Base-by-base conservation (phyloP, 805 yeast species). In the Saccharomycopsis fermentans region DNA sequence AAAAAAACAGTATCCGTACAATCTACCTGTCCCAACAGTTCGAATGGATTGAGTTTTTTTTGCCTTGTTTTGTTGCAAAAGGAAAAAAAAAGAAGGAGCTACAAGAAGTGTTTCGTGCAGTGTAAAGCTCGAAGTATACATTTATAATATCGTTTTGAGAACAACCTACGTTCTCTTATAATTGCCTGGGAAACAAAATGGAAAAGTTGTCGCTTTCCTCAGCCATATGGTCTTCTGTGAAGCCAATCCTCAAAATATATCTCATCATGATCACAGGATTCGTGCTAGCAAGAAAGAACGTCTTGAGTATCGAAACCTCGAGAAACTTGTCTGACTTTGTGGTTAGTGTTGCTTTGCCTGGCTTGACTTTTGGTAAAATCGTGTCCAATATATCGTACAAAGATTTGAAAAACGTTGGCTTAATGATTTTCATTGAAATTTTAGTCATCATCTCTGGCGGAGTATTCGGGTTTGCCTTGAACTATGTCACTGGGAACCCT, bases 211-310 rank as follows among this genome's bases (percentile, higher is more conserved):
- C 47, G 2, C 40, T 60, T 2, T 53, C 58, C 9, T 52, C 65
- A 2, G 63, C 63, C 3, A 57, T 61, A 9, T 61, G 68, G 60
- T 57, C 62, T 6, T 75, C 92, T 0, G 89, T 86, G 29, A 86
- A 84, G 70, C 94, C 94, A 16, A 84, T 87, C 62, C 77, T 86
- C 66, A 82, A 87, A 68, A 84, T 87, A 69, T 87, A 87, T 67
- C 70, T 86, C 68, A 84, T 87, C 66, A 81, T 87, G 3, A 81
- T 77, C 16, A 69, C 83, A n/a, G 95, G 94, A 26, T 84, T 77
- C 65, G 68, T 71, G 26, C 69, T 87, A 16, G 86, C 92, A 1
- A 76, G 75, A 59, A 65, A 70, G 62, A 83, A 86, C 58, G 75
- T 86, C 54, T 68, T 87, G 14, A 74, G 84, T 2, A 87, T 83